Percentiles rank a stretch among this genome's conserved stretches.
Evolutionary conservation across 108 stramenopile species (phyloP).

Genomic region (Chaetoceros tenuissimus): DNA sequence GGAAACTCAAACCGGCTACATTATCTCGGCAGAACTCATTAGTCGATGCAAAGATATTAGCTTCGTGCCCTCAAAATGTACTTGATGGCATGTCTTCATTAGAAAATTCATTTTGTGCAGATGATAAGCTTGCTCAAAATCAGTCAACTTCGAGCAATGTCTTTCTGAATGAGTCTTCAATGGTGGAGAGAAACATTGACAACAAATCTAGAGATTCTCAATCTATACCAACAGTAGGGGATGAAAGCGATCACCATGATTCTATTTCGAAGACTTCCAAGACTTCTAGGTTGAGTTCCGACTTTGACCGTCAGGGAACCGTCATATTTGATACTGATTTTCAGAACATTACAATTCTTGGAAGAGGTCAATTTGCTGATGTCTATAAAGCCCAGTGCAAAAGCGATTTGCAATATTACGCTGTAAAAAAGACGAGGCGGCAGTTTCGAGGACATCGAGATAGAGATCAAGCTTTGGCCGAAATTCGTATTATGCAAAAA

Average conservation of each 20-base stretch:
- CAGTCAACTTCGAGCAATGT: neutral
- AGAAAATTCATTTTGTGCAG: slow-evolving; percentile 60
- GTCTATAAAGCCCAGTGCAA: slow-evolving; percentile 76
- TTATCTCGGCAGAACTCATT: slow-evolving; percentile 45
- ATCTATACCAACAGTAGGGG: too few species aligned
- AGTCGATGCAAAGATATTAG: slow-evolving; percentile 58
- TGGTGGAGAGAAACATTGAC: too few species aligned
- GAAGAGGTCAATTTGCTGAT: slow-evolving; percentile 75
- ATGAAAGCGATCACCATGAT: too few species aligned
- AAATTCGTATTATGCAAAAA: slow-evolving; percentile 75
- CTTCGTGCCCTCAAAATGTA: slow-evolving; percentile 54
- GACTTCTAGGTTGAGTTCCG: neutral
- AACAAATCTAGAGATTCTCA: too few species aligned
- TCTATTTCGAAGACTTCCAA: too few species aligned
- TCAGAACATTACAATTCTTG: slow-evolving; percentile 51
- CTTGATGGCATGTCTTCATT: slow-evolving; percentile 59
- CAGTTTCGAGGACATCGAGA: slow-evolving; percentile 78
- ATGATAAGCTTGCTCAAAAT: slow-evolving; percentile 25
- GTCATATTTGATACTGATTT: slow-evolving; percentile 50
- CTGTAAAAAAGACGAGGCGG: slow-evolving; percentile 67
- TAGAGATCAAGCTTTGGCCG: slow-evolving; percentile 60
- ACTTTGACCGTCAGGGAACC: neutral
- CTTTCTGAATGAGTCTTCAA: neutral
- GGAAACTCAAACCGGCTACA: slow-evolving; percentile 39
- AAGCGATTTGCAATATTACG: slow-evolving; percentile 44